Evolutionary conservation across 176 grass and related monocot species (phyloP).

Genomic region (Triticum dicoccoides): DNA sequence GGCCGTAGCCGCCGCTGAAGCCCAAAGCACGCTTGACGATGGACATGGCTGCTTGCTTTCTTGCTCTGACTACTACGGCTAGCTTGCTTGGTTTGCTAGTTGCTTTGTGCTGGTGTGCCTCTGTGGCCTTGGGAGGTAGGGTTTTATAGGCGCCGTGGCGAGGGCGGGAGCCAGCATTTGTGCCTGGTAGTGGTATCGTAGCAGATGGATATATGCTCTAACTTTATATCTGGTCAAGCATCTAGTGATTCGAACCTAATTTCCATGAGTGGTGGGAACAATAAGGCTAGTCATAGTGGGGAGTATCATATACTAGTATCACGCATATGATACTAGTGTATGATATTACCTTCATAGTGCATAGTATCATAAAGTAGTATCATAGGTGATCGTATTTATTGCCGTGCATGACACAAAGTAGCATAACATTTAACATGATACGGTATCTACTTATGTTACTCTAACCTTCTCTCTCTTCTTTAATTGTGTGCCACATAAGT

Average conservation of each 20-base stretch:
- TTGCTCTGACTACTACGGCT: neutral
- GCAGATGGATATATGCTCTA: neutral
- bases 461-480: too few relatives aligned
- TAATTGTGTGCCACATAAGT: too few relatives aligned
- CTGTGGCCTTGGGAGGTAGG: neutral
- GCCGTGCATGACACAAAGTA: too few relatives aligned
- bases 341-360: too few relatives aligned
- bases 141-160: constrained; percentile 11
- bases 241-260: neutral
- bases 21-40: neutral
- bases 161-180: neutral
- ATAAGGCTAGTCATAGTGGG: too few relatives aligned
- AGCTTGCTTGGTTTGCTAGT: neutral
- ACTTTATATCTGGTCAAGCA: constrained; percentile 29
- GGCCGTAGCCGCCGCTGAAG: neutral
- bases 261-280: too few relatives aligned
- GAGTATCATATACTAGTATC: too few relatives aligned
- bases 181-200: neutral
- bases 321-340: too few relatives aligned
- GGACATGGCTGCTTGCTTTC: neutral
- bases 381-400: too few relatives aligned
- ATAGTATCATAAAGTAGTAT: too few relatives aligned
- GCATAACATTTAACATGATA: too few relatives aligned
- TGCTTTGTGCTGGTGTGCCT: neutral
- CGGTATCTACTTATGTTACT: too few relatives aligned